phyloP scores from a whole-genome alignment of 2,329 filamentous ascomycete species.

The Venturia effusa region DNA sequence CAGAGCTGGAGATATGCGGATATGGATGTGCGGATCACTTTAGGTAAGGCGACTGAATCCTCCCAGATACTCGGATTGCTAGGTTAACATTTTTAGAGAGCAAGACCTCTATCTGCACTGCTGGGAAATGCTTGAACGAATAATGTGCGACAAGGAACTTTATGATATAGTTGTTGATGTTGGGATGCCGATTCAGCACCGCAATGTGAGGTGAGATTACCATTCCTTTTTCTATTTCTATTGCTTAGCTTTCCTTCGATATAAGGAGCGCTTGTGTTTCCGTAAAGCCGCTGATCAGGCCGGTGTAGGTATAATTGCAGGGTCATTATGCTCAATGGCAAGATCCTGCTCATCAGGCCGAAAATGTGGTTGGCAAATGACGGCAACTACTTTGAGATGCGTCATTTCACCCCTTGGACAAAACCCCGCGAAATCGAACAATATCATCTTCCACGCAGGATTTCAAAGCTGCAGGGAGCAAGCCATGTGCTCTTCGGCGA shows the following conservation, averaged over 20 bases:
- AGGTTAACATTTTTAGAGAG: constrained; percentile 20
- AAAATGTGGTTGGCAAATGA: constrained; percentile 48
- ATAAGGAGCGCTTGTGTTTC: not conserved
- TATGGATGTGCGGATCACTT: constrained; percentile 60
- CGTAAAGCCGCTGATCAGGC: constrained; percentile 23
- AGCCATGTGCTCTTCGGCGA: constrained; percentile 57
- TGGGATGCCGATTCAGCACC: constrained; percentile 22
- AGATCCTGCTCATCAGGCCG: constrained; percentile 46
- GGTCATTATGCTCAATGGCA: constrained; percentile 52
- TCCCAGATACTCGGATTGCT: not conserved
- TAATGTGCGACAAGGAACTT: constrained; percentile 48
- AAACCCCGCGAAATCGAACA: constrained; percentile 49
- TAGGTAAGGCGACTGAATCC: not conserved
- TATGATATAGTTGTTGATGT: constrained; percentile 58
- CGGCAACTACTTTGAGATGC: constrained; percentile 45
- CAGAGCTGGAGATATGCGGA: constrained; percentile 38
- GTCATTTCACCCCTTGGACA: constrained; percentile 55
- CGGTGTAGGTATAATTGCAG: constrained; percentile 47
- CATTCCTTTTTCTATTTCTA: not conserved
- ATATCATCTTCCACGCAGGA: constrained; percentile 52
- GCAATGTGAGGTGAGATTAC: constrained; percentile 4
- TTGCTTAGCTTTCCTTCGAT: not conserved
- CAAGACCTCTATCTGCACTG: constrained; percentile 44
- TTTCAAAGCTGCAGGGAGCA: constrained; percentile 43
- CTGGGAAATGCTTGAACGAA: constrained; percentile 51